A percentile compares a stretch with the other conserved stretches of the same genome.
phyloP scores from a whole-genome alignment of 2,329 filamentous ascomycete species.

The Epichloe elymi region DNA sequence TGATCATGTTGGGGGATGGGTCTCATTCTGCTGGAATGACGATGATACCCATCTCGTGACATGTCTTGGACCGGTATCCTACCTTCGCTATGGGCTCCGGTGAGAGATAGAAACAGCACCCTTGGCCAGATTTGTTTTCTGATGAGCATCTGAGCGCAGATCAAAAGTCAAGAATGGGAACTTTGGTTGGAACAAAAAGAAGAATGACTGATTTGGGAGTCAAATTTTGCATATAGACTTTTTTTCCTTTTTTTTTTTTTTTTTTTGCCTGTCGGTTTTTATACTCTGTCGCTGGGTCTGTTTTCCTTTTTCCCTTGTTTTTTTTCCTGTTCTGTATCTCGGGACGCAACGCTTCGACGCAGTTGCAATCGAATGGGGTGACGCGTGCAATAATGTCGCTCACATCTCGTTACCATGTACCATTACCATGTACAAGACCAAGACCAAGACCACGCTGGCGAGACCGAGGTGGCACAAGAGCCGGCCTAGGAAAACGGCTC shows the following conservation, averaged over 20 bases:
- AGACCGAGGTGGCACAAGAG: constrained; percentile 9
- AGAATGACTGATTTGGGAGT: background rate
- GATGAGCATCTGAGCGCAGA: background rate
- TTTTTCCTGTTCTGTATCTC: background rate
- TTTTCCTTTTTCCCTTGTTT: constrained; percentile 6
- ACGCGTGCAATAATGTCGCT: background rate
- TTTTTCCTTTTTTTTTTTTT: background rate
- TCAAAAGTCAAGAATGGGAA: background rate
- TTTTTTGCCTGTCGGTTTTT: background rate
- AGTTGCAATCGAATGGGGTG: background rate
- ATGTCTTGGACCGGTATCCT: constrained; percentile 16
- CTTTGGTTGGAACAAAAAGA: background rate
- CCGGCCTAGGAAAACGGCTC: constrained; percentile 11
- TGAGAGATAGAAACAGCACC: background rate
- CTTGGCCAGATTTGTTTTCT: background rate
- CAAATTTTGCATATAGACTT: background rate
- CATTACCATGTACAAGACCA: constrained; percentile 16
- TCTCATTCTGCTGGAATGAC: constrained; percentile 15
- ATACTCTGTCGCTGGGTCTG: background rate
- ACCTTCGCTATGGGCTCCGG: background rate
- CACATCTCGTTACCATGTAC: constrained; percentile 7
- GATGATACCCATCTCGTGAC: constrained; percentile 14
- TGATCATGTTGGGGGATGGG: background rate
- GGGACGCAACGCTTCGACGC: background rate
- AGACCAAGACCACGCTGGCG: constrained; percentile 9